These are phyloP conservation scores for Salix suchowensis DNA, from an alignment of 345 rosid genomes.

Conservation along the genomic window DNA sequence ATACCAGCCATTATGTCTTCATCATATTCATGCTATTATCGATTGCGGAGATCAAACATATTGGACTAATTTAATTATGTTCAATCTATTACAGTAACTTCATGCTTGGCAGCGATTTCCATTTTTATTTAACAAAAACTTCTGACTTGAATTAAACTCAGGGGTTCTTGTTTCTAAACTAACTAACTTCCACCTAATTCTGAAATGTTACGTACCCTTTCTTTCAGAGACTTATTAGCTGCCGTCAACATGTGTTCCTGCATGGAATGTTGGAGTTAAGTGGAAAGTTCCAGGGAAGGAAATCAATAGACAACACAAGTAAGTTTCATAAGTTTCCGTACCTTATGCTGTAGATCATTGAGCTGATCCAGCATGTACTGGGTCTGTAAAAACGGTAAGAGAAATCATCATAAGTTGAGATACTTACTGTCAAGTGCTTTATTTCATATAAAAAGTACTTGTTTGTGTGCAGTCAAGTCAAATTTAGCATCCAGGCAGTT, in stretches of 20 bases:
- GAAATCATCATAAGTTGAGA: not conserved
- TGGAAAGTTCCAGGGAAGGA: not conserved
- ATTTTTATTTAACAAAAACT: not conserved
- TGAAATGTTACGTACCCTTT: constrained; percentile 52
- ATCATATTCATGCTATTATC: not conserved
- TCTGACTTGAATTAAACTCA: not conserved
- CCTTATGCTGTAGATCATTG: constrained; percentile 86
- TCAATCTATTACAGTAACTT: not conserved
- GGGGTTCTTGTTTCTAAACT: not conserved
- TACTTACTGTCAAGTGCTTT: not conserved
- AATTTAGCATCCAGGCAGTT: not conserved
- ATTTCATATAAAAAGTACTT: not conserved
- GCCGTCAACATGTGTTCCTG: constrained; percentile 75
- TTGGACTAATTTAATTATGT: not conserved
- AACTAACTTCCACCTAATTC: not conserved
- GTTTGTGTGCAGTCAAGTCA: not conserved
- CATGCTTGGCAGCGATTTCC: not conserved
- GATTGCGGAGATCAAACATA: not conserved
- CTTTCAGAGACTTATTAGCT: constrained; percentile 71
- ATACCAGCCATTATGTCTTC: not conserved
- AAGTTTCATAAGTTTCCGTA: constrained; percentile 13
- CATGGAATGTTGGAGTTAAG: not conserved
- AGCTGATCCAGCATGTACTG: constrained; percentile 93
- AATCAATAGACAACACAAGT: not conserved
- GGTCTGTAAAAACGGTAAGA: too few relatives aligned